Evolutionary conservation across 768 basidiomycete genomes (phyloP), one percentile per base, ranked within the genome.

Genomic region (Dioszegia crocea): DNA sequence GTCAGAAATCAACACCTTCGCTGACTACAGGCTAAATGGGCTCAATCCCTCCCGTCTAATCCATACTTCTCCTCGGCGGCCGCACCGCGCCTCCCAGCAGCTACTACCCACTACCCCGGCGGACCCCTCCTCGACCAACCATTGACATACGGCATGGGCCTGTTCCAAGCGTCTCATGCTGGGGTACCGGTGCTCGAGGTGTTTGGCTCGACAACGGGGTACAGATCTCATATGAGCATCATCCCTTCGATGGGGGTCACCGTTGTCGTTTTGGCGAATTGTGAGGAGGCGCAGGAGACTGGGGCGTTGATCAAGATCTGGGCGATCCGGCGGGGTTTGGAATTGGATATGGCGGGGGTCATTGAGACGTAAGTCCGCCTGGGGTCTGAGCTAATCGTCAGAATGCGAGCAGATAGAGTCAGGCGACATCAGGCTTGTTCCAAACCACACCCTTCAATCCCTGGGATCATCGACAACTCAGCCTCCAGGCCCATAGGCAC

Each of bases 11-110:
- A 19, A 11, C n/a, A n/a, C n/a, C 6, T n/a, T 17, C 3, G 48
- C 48, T 49, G 30, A 49, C 26, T 30, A 8, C 27, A 49, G 48
- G 17, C 31, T 6, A 49, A 49, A 49, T 49, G 48, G 48, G 17
- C 19, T 24, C 8, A 5, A n/a, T 31, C 14, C 31, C 30, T 49
- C 12, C 30, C 16, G 27, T 31, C 27, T 19, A 30, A 49, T 19
- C 48, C 27, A 31, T 36, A 31, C 27, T 30, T 49, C 31, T 4
- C 11, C 45, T 10, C 14, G 8, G 31, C 48, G 4, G 8, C 29
- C 31, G 31, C 29, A 19, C 9, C 48, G 14, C 6, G 6, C 12
- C 4, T 23, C 9, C 4, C 8, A 3, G 14, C 14, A 6, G 23
- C 4, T 4, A 29, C 6, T 33, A 4, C 26, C 12, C 4, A 4